Evolutionary conservation across 306 rosid species (phyloP), one percentile per base, ranked within the genome.

Genomic region (Cicer pinnatifidum): DNA sequence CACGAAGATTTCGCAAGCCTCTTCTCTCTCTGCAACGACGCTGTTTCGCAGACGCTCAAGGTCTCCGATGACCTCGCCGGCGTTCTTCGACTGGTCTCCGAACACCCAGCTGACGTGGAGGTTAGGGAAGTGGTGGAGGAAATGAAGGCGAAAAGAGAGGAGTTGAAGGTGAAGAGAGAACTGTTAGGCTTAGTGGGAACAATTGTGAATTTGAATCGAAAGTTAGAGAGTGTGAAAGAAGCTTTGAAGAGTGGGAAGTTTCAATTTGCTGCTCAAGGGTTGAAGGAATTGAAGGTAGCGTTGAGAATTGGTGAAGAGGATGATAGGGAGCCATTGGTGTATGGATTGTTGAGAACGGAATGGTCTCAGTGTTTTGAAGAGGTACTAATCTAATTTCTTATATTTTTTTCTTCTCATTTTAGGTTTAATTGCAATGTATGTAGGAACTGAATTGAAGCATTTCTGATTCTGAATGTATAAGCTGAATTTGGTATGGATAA

Each of bases 331-430:
- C 98, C 98, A 3, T 72, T 89, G 83, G 97, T 94, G 40, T 94
- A 91, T 75, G 81, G 85, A 0, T 80, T 91, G 69, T 81, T 91
- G 82, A 88, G 87, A 85, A 87, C 85, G 82, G 96, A 91, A 71
- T 91, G 97, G 96, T 79, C 80, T 56, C 90, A 73, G 48, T 89
- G 90, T 85, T 94, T 89, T 77, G 96, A 94, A 60, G 96, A 91
- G 98, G 98, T 94, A 70, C 47, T 69, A 6, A 63, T 16, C 7
- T 45, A 59, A 2, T 69, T 61, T 46, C 28, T 28, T 39, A 6
- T 9, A 45, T 8, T 11, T 15, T 45, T 46, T 9, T 58, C 0
- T 5, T 40, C 10, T 1, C 12, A 38, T 6, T 12, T 9, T 45
- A 23, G 16, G 12, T 60, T 43, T 37, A 47, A 43, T 66, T 16